Evolutionary conservation across 225 moss, liverwort and hornwort species (phyloP).

Genomic region (Asterella californica): DNA sequence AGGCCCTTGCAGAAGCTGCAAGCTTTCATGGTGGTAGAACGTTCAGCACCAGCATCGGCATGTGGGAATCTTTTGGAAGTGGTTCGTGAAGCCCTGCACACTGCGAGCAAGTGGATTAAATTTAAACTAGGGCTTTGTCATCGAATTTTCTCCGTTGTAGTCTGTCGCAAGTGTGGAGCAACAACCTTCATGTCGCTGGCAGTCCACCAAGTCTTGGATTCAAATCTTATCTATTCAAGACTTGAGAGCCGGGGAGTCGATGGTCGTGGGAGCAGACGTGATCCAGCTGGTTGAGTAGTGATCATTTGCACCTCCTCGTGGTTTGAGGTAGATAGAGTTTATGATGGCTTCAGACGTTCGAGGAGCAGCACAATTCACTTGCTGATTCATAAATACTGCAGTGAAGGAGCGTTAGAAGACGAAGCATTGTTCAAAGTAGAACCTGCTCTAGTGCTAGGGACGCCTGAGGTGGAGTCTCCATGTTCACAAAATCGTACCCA

Average conservation of each 20-base stretch:
- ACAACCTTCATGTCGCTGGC: not conserved
- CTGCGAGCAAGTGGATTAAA: conserved; percentile 1
- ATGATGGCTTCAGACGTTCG: not conserved
- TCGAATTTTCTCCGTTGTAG: not conserved
- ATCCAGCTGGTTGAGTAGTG: not conserved
- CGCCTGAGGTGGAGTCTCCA: too few relatives aligned
- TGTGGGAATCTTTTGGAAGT: conserved; percentile 58
- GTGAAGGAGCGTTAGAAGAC: conserved; percentile 5
- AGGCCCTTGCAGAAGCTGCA: conserved; percentile 64
- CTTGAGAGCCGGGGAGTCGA: not conserved
- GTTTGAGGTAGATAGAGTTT: not conserved
- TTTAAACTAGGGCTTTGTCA: not conserved
- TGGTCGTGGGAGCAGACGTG: too few relatives aligned
- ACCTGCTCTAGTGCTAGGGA: conserved; percentile 1
- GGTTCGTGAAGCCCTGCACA: conserved; percentile 11
- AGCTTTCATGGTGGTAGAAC: conserved; percentile 78
- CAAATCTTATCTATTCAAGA: not conserved
- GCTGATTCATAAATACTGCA: not conserved
- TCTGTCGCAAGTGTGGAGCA: not conserved
- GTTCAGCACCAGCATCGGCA: conserved; percentile 60
- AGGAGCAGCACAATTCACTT: not conserved
- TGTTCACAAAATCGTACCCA: too few relatives aligned
- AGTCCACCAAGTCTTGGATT: not conserved
- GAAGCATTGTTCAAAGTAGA: not conserved
- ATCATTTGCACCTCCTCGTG: not conserved